phyloP scores from a whole-genome alignment of 1,284 basidiomycete genomes.

The Afroboletus lepidellus region DNA sequence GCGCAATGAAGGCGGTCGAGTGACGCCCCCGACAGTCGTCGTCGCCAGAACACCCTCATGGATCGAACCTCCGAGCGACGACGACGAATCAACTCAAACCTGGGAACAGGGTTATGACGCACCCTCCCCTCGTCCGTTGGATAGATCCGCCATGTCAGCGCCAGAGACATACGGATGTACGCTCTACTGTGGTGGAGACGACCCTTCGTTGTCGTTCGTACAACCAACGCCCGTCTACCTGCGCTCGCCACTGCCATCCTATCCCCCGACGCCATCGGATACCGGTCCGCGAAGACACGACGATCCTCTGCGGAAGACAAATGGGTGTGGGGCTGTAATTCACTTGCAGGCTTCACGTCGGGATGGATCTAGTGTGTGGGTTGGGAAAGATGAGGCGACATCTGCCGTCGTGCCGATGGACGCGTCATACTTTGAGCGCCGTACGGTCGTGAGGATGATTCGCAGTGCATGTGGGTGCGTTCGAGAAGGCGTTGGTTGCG shows the following conservation, averaged over 20 bases:
- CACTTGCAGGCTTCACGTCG: constrained; percentile 54
- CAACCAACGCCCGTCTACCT: constrained; percentile 23
- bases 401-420: constrained; percentile 51
- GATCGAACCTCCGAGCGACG: constrained; percentile 36
- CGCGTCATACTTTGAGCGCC: constrained; percentile 51
- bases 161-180: constrained; percentile 37
- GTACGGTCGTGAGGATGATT: constrained; percentile 47
- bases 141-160: constrained; percentile 13
- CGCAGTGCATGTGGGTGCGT: constrained; percentile 60
- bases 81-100: constrained; percentile 34
- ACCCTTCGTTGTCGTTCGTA: constrained; percentile 4
- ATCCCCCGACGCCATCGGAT: constrained; percentile 28
- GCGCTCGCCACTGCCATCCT: constrained; percentile 41
- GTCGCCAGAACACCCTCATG: constrained; percentile 34
- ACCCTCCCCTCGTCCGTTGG: constrained; percentile 24
- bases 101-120: constrained; percentile 36
- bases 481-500: constrained; percentile 62
- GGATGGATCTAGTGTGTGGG: constrained; percentile 52
- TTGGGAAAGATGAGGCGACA: constrained; percentile 49
- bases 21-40: constrained; percentile 30
- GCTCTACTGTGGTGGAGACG: constrained; percentile 52
- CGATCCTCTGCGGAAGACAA: constrained; percentile 30
- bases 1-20: constrained; percentile 27
- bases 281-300: constrained; percentile 16
- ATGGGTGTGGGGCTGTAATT: constrained; percentile 60